phyloP scores from a whole-genome alignment of 345 rosid genomes.

The Citrus maxima region DNA sequence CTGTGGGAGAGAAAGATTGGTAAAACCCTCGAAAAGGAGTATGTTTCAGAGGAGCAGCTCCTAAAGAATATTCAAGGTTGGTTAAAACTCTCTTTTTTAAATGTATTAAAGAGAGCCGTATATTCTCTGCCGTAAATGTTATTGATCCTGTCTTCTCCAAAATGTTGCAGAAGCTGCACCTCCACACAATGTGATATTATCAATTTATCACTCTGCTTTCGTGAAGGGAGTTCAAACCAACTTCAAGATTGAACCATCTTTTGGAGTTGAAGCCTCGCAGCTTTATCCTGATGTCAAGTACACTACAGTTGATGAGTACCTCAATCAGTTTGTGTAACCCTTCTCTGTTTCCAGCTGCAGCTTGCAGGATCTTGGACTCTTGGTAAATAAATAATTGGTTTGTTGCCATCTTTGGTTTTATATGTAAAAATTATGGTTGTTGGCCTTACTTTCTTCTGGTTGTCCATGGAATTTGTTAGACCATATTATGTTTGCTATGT shows the following conservation, averaged over 20 bases:
- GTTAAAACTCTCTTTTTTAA: not conserved
- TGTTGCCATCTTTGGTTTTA: not conserved
- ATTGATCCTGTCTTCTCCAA: too few species aligned
- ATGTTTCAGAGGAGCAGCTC: constrained; percentile 52
- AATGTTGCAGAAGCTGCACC: not conserved
- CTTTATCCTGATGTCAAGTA: too few species aligned
- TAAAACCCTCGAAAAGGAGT: constrained; percentile 41
- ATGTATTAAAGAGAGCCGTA: not conserved
- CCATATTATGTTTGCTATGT: not conserved
- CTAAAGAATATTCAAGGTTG: constrained; percentile 47
- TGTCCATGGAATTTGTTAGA: not conserved
- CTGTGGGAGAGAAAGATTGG: constrained; percentile 66
- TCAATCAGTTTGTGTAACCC: too few species aligned
- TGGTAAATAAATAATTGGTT: not conserved
- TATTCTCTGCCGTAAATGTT: too few species aligned
- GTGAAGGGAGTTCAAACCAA: too few species aligned
- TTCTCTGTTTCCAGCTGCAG: too few species aligned
- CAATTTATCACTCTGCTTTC: not conserved
- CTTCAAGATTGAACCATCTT: too few species aligned
- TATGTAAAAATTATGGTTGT: not conserved
- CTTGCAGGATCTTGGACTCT: not conserved
- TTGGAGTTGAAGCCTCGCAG: too few species aligned
- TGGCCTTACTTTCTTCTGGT: not conserved
- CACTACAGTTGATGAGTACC: too few species aligned
- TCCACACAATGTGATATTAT: not conserved